Conservation (phyloP, 257 asterid genomes). For the Nicotiana otophora region DNA sequence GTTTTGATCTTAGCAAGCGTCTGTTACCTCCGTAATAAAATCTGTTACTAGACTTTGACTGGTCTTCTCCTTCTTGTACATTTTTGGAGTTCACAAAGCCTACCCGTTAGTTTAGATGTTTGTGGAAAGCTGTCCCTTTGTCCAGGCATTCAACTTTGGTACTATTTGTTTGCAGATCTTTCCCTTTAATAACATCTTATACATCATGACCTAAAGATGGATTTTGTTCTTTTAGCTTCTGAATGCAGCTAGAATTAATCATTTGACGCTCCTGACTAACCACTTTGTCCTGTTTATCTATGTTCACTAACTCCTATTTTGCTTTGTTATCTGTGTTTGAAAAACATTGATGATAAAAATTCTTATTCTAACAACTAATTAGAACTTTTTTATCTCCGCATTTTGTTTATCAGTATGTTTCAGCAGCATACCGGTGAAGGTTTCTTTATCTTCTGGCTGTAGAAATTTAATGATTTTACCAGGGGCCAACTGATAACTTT, state of each 20-base stretch:
- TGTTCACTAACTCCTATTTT: neutral
- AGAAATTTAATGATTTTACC: neutral
- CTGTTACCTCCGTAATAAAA: neutral
- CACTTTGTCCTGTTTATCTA: neutral
- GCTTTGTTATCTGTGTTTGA: neutral
- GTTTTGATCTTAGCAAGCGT: neutral
- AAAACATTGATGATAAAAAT: neutral
- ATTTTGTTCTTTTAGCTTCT: neutral
- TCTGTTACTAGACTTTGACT: neutral
- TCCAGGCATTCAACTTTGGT: neutral
- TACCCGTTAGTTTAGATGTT: neutral
- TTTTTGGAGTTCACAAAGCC: neutral
- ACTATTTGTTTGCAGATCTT: neutral
- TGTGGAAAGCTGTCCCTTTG: neutral
- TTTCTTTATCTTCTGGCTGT: neutral
- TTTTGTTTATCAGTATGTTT: neutral
- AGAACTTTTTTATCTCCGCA: neutral
- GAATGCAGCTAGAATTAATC: neutral
- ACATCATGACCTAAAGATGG: neutral
- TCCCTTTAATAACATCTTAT: neutral
- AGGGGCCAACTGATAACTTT: slow-evolving; percentile 7
- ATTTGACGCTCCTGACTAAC: neutral
- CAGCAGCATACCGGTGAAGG: neutral
- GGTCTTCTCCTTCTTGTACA: neutral
- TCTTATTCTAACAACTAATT: neutral